Evolutionary conservation across 768 basidiomycete genomes (phyloP).

Genomic region (Exidia glandulosa): DNA sequence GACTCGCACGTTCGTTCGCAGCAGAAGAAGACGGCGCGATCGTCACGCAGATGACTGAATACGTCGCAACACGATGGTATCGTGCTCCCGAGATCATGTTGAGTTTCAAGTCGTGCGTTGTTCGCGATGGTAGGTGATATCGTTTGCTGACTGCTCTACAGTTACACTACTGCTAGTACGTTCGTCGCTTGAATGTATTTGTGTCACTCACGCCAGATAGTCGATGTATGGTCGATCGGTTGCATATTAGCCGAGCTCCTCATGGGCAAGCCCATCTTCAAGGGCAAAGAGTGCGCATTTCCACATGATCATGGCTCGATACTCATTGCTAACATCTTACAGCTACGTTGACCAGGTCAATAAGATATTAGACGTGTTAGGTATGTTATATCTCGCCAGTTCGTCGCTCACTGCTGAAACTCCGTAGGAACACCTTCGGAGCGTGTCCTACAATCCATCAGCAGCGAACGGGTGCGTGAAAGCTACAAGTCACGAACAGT

Average conservation of each 20-base stretch:
- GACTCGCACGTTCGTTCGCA: constrained; percentile 81
- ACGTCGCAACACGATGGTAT: constrained; percentile 95
- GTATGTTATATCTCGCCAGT: constrained; percentile 22
- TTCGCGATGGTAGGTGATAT: too few species aligned
- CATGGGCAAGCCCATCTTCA: constrained; percentile 80
- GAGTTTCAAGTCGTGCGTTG: constrained; percentile 53
- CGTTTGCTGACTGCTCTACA: constrained; percentile 24
- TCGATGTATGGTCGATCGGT: constrained; percentile 96
- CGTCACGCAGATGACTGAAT: constrained; percentile 73
- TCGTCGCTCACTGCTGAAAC: too few species aligned
- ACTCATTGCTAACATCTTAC: not conserved
- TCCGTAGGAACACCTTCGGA: constrained; percentile 67
- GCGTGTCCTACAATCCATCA: constrained; percentile 61
- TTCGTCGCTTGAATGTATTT: constrained; percentile 8
- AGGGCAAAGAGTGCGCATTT: constrained; percentile 97
- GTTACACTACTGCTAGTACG: constrained; percentile 83
- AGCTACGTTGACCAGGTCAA: constrained; percentile 75
- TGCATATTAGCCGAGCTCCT: constrained; percentile 88
- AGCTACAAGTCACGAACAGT: not conserved
- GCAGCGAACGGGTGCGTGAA: constrained; percentile 66
- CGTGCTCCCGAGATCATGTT: constrained; percentile 95
- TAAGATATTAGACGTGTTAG: constrained; percentile 84
- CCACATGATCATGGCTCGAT: constrained; percentile 10
- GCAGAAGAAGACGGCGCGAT: constrained; percentile 52
- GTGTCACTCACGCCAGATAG: constrained; percentile 24